Base-by-base conservation (phyloP, 179 eudicot species). In the Beta lomatogona region DNA sequence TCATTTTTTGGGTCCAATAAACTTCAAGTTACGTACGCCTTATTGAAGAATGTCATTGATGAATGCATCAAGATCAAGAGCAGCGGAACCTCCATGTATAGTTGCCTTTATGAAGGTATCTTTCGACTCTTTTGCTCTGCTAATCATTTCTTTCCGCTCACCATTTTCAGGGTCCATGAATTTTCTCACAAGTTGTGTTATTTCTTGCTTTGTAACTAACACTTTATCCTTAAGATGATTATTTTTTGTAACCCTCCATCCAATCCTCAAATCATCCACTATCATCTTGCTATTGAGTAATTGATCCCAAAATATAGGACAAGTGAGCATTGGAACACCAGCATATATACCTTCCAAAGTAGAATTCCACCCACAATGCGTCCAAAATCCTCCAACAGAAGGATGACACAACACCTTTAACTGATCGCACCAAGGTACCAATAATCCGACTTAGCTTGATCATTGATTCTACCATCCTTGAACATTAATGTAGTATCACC, bases 381-480 rank as follows among this genome's bases (percentile, higher is more conserved):
- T 84, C 90, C 86, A 89, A 65, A 91, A 89, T 12, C 90, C 92
- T 0, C 93, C 92, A 5, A 90, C 75, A 1, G 92, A 81, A 67
- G 87, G 83, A 78, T 91, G 93, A 50, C 83, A 79, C 74, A 90
- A 76, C 57, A 90, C 93, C 80, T 78, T 85, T 60, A 89, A 15
- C 15, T 92, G 97, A 59, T 92, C 93, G 25, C 97, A 93, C 95
- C 97, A 91, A 1, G 85, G 79, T 36, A 91, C 90, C 11, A 87
- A 74, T 0, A 79, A 18, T 59, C 93, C 91, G 4, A 64, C 28
- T n/a, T n/a, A n/a, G n/a, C n/a, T 12, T 83, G 14, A 21, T 83
- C 88, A 31, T 80, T 82, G 71, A 25, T 25, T 0, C 28, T 25
- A 25, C 28, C 28, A 25, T 25, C 28, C 0, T 68, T 59, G 15